phyloP scores from a whole-genome alignment of 495 filamentous ascomycete genomes.

The Neurospora terricola region DNA sequence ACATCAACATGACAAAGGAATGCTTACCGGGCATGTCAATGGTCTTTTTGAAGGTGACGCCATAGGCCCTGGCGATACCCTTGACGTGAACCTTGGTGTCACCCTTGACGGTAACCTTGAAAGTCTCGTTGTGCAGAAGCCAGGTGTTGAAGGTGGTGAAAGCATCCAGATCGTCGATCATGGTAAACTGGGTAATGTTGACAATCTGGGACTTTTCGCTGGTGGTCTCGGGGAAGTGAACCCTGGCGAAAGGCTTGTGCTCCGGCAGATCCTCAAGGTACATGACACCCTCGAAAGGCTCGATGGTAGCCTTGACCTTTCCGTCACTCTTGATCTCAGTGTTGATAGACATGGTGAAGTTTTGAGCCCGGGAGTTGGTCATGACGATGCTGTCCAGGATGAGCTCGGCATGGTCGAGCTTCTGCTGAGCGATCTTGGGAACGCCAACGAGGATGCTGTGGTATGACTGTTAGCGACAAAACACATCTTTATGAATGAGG shows the following conservation, averaged over 20 bases:
- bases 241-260: slow-evolving; percentile 44
- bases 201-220: slow-evolving; percentile 40
- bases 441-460: slow-evolving; percentile 63
- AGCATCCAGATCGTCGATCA: slow-evolving; percentile 43
- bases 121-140: slow-evolving; percentile 31
- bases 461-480: background rate
- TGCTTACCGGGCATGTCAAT: slow-evolving; percentile 24
- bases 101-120: slow-evolving; percentile 30
- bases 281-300: slow-evolving; percentile 30
- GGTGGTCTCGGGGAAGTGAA: slow-evolving; percentile 44
- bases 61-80: slow-evolving; percentile 26
- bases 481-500: background rate
- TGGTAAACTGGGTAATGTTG: slow-evolving; percentile 50
- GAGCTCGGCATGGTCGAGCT: slow-evolving; percentile 55
- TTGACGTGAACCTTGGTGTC: slow-evolving; percentile 29
- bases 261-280: slow-evolving; percentile 45
- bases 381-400: slow-evolving; percentile 48
- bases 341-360: slow-evolving; percentile 46
- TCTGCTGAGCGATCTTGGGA: slow-evolving; percentile 59
- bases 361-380: slow-evolving; percentile 46
- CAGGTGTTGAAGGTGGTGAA: slow-evolving; percentile 51
- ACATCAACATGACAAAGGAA: background rate
- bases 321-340: slow-evolving; percentile 42
- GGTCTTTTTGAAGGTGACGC: slow-evolving; percentile 36
- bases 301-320: slow-evolving; percentile 40